These are phyloP conservation scores for Paramecium caudatum DNA, from an alignment of 73 alveolate genomes.

Conservation along the genomic window DNA sequence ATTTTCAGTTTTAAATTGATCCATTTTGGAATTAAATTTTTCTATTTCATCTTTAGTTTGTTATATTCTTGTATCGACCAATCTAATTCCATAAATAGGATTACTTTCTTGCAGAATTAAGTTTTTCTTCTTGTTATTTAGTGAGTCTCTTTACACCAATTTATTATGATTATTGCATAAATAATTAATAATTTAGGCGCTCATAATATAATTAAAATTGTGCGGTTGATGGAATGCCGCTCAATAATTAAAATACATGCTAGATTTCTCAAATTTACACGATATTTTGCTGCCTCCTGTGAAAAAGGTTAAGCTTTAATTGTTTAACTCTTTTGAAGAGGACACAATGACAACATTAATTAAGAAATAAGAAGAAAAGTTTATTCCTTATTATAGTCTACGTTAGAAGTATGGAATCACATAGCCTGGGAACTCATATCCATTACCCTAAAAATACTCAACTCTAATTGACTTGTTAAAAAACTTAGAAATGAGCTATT, in stretches of 20 bases:
- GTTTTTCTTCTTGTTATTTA: too few relatives aligned
- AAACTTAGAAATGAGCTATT: background rate
- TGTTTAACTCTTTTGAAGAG: slow-evolving; percentile 41
- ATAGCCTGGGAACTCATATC: background rate
- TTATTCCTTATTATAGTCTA: background rate
- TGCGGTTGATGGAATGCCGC: slow-evolving; percentile 3
- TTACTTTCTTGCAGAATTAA: too few relatives aligned
- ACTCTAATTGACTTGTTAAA: background rate
- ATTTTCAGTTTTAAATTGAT: background rate
- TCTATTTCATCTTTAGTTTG: slow-evolving; percentile 11
- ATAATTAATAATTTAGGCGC: too few relatives aligned
- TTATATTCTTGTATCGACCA: background rate
- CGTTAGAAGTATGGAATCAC: background rate
- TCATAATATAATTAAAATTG: slow-evolving; percentile 39
- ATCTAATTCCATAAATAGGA: background rate
- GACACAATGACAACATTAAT: background rate
- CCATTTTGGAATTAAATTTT: background rate
- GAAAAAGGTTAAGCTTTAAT: slow-evolving; percentile 5
- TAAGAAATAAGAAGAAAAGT: background rate
- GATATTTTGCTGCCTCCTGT: background rate
- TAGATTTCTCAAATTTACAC: background rate
- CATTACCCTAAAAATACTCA: slow-evolving; percentile 1
- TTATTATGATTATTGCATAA: too few relatives aligned
- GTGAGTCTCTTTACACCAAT: too few relatives aligned
- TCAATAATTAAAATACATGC: slow-evolving; percentile 12